Conservation (phyloP, 257 asterid species). For the Galeopsis tetrahit region DNA sequence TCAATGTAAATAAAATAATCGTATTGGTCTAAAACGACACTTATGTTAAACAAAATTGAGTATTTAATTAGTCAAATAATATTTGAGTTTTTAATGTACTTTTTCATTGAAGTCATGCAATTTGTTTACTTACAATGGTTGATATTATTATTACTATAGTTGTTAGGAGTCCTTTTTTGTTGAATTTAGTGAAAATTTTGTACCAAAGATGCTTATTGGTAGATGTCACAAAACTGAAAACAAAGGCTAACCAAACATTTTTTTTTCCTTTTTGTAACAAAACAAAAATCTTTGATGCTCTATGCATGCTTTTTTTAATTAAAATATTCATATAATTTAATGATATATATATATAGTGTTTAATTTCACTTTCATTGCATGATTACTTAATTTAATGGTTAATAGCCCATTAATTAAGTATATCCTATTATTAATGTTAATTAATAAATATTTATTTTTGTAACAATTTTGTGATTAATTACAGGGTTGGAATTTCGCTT, state of each 20-base stretch:
- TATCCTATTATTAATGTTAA: not conserved
- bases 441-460: not conserved
- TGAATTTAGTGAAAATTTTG: conserved; percentile 13
- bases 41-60: too few relatives aligned
- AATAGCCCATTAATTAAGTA: not conserved
- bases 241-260: conserved; percentile 25
- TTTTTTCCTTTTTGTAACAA: not conserved
- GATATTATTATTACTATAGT: not conserved
- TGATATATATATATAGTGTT: not conserved
- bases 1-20: too few relatives aligned
- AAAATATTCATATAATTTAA: not conserved
- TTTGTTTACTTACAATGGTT: not conserved
- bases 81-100: too few relatives aligned
- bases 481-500: conserved; percentile 66
- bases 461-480: conserved; percentile 8
- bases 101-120: not conserved
- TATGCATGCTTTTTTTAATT: not conserved
- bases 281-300: not conserved
- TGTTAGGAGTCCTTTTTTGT: conserved; percentile 14
- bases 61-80: too few relatives aligned
- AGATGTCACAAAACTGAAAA: conserved; percentile 30
- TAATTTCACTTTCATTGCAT: not conserved
- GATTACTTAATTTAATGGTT: not conserved
- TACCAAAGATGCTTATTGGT: conserved; percentile 27
- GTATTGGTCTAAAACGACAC: too few relatives aligned